phyloP scores from a whole-genome alignment of 1,139 yeast genomes.

The Kodamaea anthophila region DNA sequence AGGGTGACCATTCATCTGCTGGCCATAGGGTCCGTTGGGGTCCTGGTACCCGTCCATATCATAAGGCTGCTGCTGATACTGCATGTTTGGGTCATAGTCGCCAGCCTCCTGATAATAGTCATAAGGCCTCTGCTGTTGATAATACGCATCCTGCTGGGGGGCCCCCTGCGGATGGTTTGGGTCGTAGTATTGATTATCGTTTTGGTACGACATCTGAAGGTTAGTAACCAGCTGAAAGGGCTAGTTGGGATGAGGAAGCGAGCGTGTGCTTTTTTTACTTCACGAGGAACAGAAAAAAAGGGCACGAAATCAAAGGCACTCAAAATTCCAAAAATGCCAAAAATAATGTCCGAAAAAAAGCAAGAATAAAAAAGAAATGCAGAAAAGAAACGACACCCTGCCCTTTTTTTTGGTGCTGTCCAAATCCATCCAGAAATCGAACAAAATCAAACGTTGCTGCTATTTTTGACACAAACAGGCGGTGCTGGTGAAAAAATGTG shows the following conservation, averaged over 20 bases:
- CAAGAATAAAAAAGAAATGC: conserved; percentile 5
- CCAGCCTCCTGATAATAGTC: conserved; percentile 33
- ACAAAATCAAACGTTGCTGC: conserved; percentile 2
- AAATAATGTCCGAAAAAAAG: conserved; percentile 3
- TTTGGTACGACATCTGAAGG: conserved; percentile 40
- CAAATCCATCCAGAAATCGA: conserved; percentile 1
- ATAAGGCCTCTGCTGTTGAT: conserved; percentile 44
- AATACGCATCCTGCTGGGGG: conserved; percentile 37
- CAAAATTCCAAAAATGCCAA: conserved; percentile 2
- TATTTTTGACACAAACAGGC: conserved; percentile 1
- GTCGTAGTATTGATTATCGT: conserved; percentile 46
- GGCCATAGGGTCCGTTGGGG: conserved; percentile 22
- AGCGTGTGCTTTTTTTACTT: conserved; percentile 1
- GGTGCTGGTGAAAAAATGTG: conserved; percentile 1
- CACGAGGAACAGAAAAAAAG: background rate
- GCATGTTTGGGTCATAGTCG: conserved; percentile 44
- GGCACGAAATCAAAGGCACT: conserved; percentile 3
- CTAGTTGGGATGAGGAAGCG: background rate
- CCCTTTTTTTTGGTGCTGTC: conserved; percentile 1
- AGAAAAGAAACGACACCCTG: conserved; percentile 2
- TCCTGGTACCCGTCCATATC: conserved; percentile 46
- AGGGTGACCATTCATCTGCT: conserved; percentile 25
- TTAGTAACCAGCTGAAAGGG: conserved; percentile 1
- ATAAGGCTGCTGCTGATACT: conserved; percentile 47
- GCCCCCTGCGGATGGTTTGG: conserved; percentile 33